Evolutionary conservation across 2,329 filamentous ascomycete species (phyloP), one percentile per base, ranked within the genome.

Genomic region (Penicillium freii): DNA sequence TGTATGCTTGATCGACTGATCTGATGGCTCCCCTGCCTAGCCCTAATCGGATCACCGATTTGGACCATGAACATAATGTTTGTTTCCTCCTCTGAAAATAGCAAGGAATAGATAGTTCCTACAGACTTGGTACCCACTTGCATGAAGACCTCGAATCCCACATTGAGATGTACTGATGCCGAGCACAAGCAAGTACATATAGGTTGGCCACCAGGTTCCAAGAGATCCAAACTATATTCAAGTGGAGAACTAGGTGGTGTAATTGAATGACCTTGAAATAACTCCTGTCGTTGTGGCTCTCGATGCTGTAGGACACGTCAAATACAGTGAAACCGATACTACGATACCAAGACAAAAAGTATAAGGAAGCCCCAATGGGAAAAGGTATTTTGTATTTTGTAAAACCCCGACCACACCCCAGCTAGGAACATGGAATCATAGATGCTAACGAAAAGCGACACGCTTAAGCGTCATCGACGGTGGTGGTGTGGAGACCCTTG

Each of bases 401-500:
- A 59, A 65, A 66, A 62, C 61, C 65, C 65, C 61, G 52, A 66
- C 63, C 63, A 56, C 62, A 66, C 62, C 65, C 63, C 62, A 63
- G 56, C 34, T 57, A n/a, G 58, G 54, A 61, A 66, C 56, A 65
- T 62, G 63, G 63, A 65, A 66, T 66, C 59, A 67, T 63, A 65
- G 63, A 60, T 65, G 63, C 62, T 61, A 60, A 59, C 58, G 58
- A 50, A 47, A 51, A 48, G 49, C 48, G 59, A 62, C 57, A 44
- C 62, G 66, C 69, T 72, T 83, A 85, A 67, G 80, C 78, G 70
- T 87, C 84, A 76, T 88, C 85, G 62, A 99, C 93, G 73, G 96
- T 85, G 73, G 89, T 87, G 71, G 94, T 99, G 77, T 90, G 87
- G 72, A 99, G 89, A 80, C 94, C 93, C 91, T 97, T 97, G 81